Conservation (phyloP, 176 grass and related monocot genomes). For the Musa troglodytarum region DNA sequence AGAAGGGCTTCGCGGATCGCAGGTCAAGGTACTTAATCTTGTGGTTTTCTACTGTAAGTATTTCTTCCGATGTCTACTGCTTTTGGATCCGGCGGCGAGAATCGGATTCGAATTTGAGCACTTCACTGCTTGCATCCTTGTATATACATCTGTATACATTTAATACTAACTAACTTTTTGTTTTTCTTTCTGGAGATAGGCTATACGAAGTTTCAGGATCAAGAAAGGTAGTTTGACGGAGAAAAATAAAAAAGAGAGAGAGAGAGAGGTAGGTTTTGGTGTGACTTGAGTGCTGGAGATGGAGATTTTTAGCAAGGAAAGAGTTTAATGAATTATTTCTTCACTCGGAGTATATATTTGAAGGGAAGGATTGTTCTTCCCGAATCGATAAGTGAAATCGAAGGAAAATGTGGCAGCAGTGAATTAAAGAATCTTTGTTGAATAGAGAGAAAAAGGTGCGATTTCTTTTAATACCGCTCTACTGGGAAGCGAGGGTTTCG, state of each 20-base stretch:
- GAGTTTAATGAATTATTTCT: neutral
- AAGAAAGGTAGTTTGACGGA: constrained; percentile 7
- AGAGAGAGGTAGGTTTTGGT: neutral
- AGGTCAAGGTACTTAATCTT: neutral
- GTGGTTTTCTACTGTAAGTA: neutral
- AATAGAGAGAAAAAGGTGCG: neutral
- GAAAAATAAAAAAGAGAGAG: neutral
- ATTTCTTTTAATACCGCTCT: neutral
- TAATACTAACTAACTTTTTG: neutral
- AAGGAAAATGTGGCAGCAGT: neutral
- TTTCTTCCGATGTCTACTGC: neutral
- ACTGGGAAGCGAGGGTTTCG: neutral
- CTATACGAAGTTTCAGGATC: constrained; percentile 2
- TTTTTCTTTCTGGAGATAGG: neutral
- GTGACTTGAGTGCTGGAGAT: neutral
- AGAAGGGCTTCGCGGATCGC: neutral
- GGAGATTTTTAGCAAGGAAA: neutral
- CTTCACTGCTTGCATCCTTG: neutral
- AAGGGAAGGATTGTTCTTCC: neutral
- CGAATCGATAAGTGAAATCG: neutral
- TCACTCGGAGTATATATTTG: neutral
- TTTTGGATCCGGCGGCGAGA: neutral
- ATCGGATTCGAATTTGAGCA: neutral
- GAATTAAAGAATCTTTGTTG: neutral
- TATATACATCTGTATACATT: neutral